Base-by-base conservation (phyloP, 2,329 filamentous ascomycete species). In the Penicillium italicum region DNA sequence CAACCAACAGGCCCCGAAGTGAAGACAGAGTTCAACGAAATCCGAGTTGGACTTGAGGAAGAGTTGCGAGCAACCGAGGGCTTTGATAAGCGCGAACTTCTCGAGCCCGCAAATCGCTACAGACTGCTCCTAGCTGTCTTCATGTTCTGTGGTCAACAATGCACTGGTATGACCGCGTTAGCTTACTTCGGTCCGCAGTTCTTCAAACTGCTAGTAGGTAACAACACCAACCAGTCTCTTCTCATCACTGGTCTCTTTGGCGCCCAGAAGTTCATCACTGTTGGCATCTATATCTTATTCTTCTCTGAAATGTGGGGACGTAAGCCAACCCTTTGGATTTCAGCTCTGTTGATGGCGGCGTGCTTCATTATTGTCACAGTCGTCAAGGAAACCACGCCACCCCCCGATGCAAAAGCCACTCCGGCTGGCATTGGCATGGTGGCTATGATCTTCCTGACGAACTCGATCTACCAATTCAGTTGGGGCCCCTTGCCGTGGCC, bases 321-420 rank as follows among this genome's bases (percentile, higher is more conserved):
- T 18, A 73, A 76, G 38, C 74, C 74, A n/a, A 77, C 78, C 0
- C 73, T 83, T 1, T 71, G 80, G 8, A 66, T 69, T 5, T 79
- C 79, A 1, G 76, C 79, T 0, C 72, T 76, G 24, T 69, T 77
- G 33, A 82, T 82, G 80, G 77, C 76, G 11, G 61, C 65, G 3
- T 79, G 77, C 60, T 81, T 82, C 78, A 73, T 82, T 50, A 77
- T 80, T 45, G 76, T 81, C 14, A 76, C 75, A 1, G 68, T 76
- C 9, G 69, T 82, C 7, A 74, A 77, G 24, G 73, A 75, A 22
- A 76, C 70, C 1, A 72, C 77, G 44, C 78, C 78, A 1, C 52
- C 42, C 31, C 73, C 74, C 0, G 60, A 72, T 22, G 47, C 65
- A 5, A 63, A 69, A 2, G 57, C 74, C 1, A 72, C 78, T 0